Percentiles rank a stretch among this genome's conserved stretches.
These are phyloP conservation scores for Cladosporium colombiae DNA, from an alignment of 2,329 filamentous ascomycete genomes.

Conservation along the genomic window DNA sequence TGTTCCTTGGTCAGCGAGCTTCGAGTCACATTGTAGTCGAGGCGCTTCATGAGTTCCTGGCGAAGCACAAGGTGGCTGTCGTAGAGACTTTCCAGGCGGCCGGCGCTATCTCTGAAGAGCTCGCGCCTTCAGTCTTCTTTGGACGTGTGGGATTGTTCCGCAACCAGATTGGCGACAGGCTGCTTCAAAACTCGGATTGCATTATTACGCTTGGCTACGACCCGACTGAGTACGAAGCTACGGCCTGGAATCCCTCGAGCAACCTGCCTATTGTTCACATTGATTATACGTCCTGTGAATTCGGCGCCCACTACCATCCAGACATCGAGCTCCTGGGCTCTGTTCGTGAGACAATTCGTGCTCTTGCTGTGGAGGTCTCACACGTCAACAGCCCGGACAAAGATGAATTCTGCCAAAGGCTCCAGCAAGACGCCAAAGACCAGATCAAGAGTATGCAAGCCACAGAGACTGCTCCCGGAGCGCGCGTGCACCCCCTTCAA, in stretches of 20 bases:
- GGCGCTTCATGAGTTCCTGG: slow-evolving; percentile 46
- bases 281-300: slow-evolving; percentile 45
- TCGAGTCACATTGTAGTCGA: slow-evolving; percentile 44
- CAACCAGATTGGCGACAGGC: slow-evolving; percentile 51
- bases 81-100: slow-evolving; percentile 56
- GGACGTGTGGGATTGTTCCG: slow-evolving; percentile 52
- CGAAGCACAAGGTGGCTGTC: slow-evolving; percentile 46
- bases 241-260: slow-evolving; percentile 46
- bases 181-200: slow-evolving; percentile 47
- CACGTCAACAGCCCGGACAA: slow-evolving; percentile 40
- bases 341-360: slow-evolving; percentile 44
- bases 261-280: slow-evolving; percentile 47
- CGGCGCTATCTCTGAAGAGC: slow-evolving; percentile 47
- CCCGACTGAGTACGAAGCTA: slow-evolving; percentile 51
- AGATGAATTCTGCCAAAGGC: slow-evolving; percentile 37
- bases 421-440: slow-evolving; percentile 41
- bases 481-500: slow-evolving; percentile 48
- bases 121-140: slow-evolving; percentile 47
- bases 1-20: slow-evolving; percentile 50
- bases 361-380: slow-evolving; percentile 37
- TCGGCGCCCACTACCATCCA: slow-evolving; percentile 46
- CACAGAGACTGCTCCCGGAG: slow-evolving; percentile 27
- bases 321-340: slow-evolving; percentile 47
- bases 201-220: slow-evolving; percentile 51
- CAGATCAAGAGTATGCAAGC: slow-evolving; percentile 35